phyloP scores from a whole-genome alignment of 129 eudicot species.

The Flaveria robusta region DNA sequence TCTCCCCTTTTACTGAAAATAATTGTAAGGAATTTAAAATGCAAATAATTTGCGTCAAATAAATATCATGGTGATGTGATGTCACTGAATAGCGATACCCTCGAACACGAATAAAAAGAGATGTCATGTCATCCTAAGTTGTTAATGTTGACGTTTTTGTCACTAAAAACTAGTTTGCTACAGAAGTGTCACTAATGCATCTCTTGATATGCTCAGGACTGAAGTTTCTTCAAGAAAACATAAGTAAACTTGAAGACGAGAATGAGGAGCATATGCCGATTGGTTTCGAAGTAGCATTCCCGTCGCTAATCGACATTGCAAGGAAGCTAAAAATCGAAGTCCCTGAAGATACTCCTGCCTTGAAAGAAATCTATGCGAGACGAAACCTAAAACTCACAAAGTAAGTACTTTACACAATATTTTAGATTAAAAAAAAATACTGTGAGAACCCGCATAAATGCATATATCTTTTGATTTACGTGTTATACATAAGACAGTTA shows the following conservation, averaged over 20 bases:
- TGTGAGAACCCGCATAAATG: too few species aligned
- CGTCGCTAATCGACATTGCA: constrained; percentile 80
- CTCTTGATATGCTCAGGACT: constrained; percentile 42
- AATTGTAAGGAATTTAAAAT: too few species aligned
- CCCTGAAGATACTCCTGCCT: constrained; percentile 55
- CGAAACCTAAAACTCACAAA: constrained; percentile 81
- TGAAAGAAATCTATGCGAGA: constrained; percentile 66
- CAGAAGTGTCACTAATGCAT: background rate
- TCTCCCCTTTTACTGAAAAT: too few species aligned
- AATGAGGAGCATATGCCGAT: constrained; percentile 90
- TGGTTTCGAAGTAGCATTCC: constrained; percentile 96
- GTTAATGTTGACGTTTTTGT: background rate
- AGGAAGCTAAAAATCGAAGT: constrained; percentile 55
- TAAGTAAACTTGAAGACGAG: constrained; percentile 67
- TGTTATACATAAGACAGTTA: too few species aligned
- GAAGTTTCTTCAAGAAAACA: constrained; percentile 56
- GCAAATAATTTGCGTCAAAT: background rate
- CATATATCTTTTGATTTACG: too few species aligned
- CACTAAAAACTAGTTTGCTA: background rate
- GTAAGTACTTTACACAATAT: constrained; percentile 39
- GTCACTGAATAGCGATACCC: background rate
- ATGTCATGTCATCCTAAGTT: background rate
- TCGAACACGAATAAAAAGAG: background rate
- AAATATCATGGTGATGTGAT: background rate
- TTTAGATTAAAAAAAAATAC: too few species aligned